Conservation (phyloP, 148 eudicot species). For the Vaccinium corymbosum region DNA sequence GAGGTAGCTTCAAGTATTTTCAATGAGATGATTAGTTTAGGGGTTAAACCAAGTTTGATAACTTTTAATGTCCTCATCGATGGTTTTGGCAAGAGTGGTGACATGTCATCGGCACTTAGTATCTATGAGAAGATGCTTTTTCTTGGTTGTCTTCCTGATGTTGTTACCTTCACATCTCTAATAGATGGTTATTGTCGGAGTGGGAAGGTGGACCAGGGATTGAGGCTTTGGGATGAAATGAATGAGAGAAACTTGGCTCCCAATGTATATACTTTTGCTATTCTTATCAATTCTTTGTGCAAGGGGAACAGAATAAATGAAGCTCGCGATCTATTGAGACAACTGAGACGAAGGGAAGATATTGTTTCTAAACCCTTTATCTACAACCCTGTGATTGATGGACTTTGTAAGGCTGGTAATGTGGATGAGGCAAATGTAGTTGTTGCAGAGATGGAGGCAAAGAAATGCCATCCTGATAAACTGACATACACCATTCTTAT, state of each 20-base stretch:
- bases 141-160: slow-evolving; percentile 69
- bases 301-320: slow-evolving; percentile 68
- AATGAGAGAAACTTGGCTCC: slow-evolving; percentile 43
- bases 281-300: slow-evolving; percentile 68
- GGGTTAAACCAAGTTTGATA: slow-evolving; percentile 55
- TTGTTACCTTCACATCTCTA: slow-evolving; percentile 62
- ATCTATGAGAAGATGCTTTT: slow-evolving; percentile 58
- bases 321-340: slow-evolving; percentile 60
- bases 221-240: slow-evolving; percentile 70
- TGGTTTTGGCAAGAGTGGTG: slow-evolving; percentile 74
- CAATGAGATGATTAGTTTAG: slow-evolving; percentile 52
- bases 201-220: slow-evolving; percentile 62
- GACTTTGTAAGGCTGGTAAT: slow-evolving; percentile 81
- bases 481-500: slow-evolving; percentile 89
- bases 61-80: slow-evolving; percentile 71
- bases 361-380: slow-evolving; percentile 62
- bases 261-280: slow-evolving; percentile 60
- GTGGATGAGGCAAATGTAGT: slow-evolving; percentile 74
- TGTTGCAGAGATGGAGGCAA: slow-evolving; percentile 73
- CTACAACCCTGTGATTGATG: slow-evolving; percentile 90
- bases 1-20: slow-evolving; percentile 52
- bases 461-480: slow-evolving; percentile 68
- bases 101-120: slow-evolving; percentile 45
- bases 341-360: slow-evolving; percentile 51
- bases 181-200: slow-evolving; percentile 68